phyloP scores from a whole-genome alignment of 768 basidiomycete species.

The Suillus lakei region DNA sequence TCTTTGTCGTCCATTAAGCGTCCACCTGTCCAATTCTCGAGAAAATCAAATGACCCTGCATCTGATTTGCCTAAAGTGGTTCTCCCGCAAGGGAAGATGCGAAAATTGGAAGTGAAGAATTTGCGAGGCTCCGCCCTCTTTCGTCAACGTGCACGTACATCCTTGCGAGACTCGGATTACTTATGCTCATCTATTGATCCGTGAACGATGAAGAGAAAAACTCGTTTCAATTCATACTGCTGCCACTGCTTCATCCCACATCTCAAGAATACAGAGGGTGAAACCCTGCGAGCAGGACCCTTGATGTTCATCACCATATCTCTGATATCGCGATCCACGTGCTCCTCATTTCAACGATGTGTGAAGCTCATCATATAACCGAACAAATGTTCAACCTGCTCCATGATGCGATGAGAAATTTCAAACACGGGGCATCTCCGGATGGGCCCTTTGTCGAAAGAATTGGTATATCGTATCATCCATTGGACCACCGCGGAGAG shows the following conservation, averaged over 20 bases:
- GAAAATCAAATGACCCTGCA: background rate
- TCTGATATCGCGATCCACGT: background rate
- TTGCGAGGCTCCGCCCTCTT: background rate
- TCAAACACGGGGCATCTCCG: background rate
- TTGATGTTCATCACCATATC: background rate
- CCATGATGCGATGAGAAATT: background rate
- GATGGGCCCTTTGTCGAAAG: background rate
- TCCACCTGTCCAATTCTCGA: background rate
- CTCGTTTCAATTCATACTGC: background rate
- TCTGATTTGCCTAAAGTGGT: background rate
- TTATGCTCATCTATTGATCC: slow-evolving; percentile 3
- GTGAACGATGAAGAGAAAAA: background rate
- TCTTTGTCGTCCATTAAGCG: background rate
- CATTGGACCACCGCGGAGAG: background rate
- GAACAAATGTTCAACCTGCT: background rate
- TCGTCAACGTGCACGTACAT: background rate
- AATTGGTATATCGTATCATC: background rate
- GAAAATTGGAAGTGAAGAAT: background rate
- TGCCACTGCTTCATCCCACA: background rate
- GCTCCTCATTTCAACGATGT: background rate
- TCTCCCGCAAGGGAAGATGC: background rate
- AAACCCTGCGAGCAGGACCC: background rate
- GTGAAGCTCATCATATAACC: background rate
- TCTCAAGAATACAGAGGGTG: background rate
- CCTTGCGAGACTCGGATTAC: background rate